Evolutionary conservation across 192 early-diverging fungal genomes (phyloP).

Genomic region (Mortierella hygrophila): DNA sequence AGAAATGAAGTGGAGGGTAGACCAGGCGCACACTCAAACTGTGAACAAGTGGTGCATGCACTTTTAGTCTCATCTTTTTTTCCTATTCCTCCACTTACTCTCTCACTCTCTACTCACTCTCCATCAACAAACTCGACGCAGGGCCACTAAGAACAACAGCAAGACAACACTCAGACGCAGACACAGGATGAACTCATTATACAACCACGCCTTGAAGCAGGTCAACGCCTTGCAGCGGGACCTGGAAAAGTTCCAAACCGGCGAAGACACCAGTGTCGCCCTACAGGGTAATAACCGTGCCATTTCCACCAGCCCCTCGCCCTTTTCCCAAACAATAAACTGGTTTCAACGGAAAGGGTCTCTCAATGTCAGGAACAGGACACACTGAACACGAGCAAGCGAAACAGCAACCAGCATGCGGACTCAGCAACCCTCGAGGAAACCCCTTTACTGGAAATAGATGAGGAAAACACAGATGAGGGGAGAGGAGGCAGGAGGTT

Average conservation of each 20-base stretch:
- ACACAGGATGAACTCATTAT: constrained; percentile 65
- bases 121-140: neutral
- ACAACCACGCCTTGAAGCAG: constrained; percentile 73
- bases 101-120: neutral
- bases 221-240: constrained; percentile 63
- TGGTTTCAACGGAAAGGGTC: neutral
- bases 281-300: constrained; percentile 65
- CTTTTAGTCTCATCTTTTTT: neutral
- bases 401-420: neutral
- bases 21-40: neutral
- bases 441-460: neutral
- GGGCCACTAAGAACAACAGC: neutral
- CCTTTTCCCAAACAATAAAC: neutral
- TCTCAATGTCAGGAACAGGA: neutral
- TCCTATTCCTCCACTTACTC: neutral
- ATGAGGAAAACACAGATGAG: neutral
- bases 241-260: constrained; percentile 65
- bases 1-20: too few relatives aligned
- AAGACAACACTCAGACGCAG: neutral
- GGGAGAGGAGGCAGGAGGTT: neutral
- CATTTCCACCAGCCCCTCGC: neutral
- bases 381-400: neutral
- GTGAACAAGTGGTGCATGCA: neutral
- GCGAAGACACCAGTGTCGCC: constrained; percentile 67
- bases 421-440: neutral